Conservation (phyloP, 139 green algal species). For the Chlorella sp. region DNA sequence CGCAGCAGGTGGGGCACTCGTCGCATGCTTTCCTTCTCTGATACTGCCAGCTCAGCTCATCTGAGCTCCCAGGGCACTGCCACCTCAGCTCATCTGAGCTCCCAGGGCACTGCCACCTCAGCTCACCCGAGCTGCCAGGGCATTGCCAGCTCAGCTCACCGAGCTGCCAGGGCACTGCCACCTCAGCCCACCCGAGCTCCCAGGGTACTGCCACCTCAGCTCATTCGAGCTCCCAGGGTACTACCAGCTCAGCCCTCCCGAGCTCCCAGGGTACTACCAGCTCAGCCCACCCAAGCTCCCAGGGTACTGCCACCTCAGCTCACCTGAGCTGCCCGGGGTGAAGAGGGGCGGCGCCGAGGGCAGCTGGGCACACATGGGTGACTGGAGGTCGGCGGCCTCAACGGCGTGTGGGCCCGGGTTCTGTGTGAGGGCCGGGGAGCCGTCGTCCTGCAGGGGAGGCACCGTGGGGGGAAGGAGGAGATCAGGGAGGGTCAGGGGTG, state of each 20-base stretch:
- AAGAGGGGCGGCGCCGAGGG: constrained; percentile 25
- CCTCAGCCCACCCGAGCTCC: constrained; percentile 12
- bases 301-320: background rate
- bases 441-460: background rate
- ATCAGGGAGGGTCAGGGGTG: background rate
- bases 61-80: too few species aligned
- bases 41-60: too few species aligned
- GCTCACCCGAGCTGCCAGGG: constrained; percentile 24
- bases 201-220: background rate
- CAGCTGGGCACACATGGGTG: constrained; percentile 29
- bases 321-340: constrained; percentile 34
- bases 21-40: too few species aligned
- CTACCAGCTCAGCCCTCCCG: too few species aligned
- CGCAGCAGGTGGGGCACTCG: too few species aligned
- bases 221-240: too few species aligned
- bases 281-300: background rate
- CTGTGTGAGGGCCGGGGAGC: constrained; percentile 13
- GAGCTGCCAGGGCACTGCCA: constrained; percentile 14
- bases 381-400: background rate
- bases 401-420: background rate
- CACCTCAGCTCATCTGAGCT: constrained; percentile 6
- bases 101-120: background rate
- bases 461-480: background rate
- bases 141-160: background rate
- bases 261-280: background rate